phyloP scores from a whole-genome alignment of 805 yeast species.

The Pichia ethanolica region DNA sequence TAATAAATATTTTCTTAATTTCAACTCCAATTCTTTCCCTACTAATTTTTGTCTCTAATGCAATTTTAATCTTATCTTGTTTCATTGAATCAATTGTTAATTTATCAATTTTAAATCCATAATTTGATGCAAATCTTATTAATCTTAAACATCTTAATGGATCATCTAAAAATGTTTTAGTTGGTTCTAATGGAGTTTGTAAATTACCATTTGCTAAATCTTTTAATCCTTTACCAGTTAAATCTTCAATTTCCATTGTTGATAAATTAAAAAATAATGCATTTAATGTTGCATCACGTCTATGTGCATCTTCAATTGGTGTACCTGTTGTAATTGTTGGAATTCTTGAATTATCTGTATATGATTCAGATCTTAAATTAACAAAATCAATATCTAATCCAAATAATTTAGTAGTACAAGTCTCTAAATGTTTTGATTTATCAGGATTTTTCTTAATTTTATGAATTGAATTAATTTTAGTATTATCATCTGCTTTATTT shows the following conservation, averaged over 20 bases:
- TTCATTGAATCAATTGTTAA: slow-evolving; percentile 61
- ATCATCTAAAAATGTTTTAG: slow-evolving; percentile 84
- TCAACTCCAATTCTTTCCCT: slow-evolving; percentile 89
- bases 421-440: slow-evolving; percentile 91
- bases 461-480: slow-evolving; percentile 32
- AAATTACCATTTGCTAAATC: slow-evolving; percentile 67
- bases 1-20: slow-evolving; percentile 64
- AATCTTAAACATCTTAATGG: slow-evolving; percentile 85
- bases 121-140: slow-evolving; percentile 78
- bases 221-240: slow-evolving; percentile 64
- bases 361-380: slow-evolving; percentile 80
- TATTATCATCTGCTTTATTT: neutral
- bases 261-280: slow-evolving; percentile 83
- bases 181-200: slow-evolving; percentile 83
- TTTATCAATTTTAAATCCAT: slow-evolving; percentile 56
- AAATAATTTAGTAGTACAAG: slow-evolving; percentile 84
- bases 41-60: slow-evolving; percentile 68
- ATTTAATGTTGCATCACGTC: slow-evolving; percentile 94
- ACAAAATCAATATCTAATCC: slow-evolving; percentile 91
- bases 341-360: slow-evolving; percentile 77
- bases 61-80: slow-evolving; percentile 44
- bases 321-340: slow-evolving; percentile 82
- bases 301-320: slow-evolving; percentile 80
- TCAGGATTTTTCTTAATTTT: slow-evolving; percentile 90
- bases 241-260: slow-evolving; percentile 69